Evolutionary conservation across 345 rosid species (phyloP), one percentile per base, ranked within the genome.

Genomic region (Linum tenue): DNA sequence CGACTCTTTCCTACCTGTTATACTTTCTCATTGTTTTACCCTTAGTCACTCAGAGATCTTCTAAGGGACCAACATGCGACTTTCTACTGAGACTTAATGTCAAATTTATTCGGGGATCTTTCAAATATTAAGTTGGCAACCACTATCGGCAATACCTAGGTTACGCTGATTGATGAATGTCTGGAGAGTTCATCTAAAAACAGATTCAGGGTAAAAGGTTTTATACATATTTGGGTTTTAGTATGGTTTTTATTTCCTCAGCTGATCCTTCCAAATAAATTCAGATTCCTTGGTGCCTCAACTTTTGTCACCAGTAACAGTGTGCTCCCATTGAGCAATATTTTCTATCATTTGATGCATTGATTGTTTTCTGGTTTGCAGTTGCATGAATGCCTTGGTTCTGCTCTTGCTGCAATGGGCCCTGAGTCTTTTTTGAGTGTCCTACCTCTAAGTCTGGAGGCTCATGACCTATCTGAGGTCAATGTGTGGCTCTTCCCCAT

Each of bases 401-500:
- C 85, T 60, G 96, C 96, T 69, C 82, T 90, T 76, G 91, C 85
- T 66, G 95, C 99, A 64, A 81, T 94, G 90, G 97, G 99, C 50
- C 92, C 96, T 55, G 97, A 90, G 74, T 79, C 85, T 62, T 85
- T 94, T 78, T 76, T 88, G 63, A 76, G 78, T 65, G 66, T 85
- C 76, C 75, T 94, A 40, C 88, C 89, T 59, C 86, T 94, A 72
- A 86, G 85, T 62, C 72, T 94, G 66, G 95, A 88, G 76, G 86
- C 84, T 64, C 75, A 77, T 71, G 90, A 90, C 79, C 81, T 86
- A 55, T 85, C 96, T 69, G 82, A 88, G 72, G 89, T 85, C 64
- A 94, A 94, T 62, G 88, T 85, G 57, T 90, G 97, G 96, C 92
- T 94, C 66, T 85, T 94, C 72, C 99, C 97, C 53, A 84, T 90